Percentiles rank a stretch among this genome's conserved stretches.
phyloP scores from a whole-genome alignment of 805 yeast species.

The Wickerhamiella sorbophila region DNA sequence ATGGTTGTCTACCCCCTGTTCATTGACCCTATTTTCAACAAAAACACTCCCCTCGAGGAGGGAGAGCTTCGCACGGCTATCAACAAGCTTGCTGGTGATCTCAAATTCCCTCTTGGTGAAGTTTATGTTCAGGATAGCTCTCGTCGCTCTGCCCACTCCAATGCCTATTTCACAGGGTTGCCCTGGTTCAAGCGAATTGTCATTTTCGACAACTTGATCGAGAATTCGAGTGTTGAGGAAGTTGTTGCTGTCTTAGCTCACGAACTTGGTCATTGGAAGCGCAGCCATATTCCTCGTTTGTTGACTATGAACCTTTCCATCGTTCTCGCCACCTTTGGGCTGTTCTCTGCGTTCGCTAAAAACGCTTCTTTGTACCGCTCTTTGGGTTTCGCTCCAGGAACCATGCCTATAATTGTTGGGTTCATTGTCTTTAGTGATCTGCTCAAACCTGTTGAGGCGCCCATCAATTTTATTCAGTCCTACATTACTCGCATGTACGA shows the following conservation, averaged over 20 bases:
- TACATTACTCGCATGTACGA: constrained; percentile 72
- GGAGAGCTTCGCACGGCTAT: constrained; percentile 77
- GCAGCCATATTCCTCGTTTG: constrained; percentile 73
- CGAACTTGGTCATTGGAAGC: constrained; percentile 96
- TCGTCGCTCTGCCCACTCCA: constrained; percentile 88
- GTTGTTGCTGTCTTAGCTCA: constrained; percentile 95
- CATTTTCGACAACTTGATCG: constrained; percentile 77
- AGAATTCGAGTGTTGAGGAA: constrained; percentile 60
- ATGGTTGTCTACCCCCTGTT: constrained; percentile 70
- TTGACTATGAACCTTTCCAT: constrained; percentile 51
- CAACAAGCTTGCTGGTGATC: constrained; percentile 59
- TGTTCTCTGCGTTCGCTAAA: constrained; percentile 67
- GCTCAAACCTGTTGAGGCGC: constrained; percentile 61
- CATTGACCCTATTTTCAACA: constrained; percentile 88
- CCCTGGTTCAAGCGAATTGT: constrained; percentile 97
- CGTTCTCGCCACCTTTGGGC: constrained; percentile 46
- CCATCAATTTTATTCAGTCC: constrained; percentile 52
- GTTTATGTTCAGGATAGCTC: constrained; percentile 93
- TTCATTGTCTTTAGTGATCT: constrained; percentile 67
- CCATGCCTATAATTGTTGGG: constrained; percentile 66
- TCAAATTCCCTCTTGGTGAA: constrained; percentile 75
- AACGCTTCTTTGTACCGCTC: constrained; percentile 65
- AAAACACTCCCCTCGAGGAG: constrained; percentile 74
- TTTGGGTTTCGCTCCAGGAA: constrained; percentile 49
- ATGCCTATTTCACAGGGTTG: constrained; percentile 89